A percentile compares a stretch with the other conserved stretches of the same genome.
Conservation (phyloP, 208 protist species). For the Trypanosoma melophagium region DNA sequence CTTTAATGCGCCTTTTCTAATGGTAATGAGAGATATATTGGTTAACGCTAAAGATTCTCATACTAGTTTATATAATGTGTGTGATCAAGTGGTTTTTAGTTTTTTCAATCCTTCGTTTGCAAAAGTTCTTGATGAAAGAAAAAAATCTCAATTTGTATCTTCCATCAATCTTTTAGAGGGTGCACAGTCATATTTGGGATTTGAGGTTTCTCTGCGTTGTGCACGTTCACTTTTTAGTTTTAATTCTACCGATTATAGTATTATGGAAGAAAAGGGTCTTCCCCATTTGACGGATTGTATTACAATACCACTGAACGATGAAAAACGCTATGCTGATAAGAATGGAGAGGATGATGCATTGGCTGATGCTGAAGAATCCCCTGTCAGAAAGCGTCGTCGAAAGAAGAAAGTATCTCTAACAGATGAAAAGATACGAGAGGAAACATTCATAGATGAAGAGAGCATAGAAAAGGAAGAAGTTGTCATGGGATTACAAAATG, state of each 20-base stretch:
- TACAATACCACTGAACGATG: conserved; percentile 38
- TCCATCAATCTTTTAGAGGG: conserved; percentile 46
- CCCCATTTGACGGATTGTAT: conserved; percentile 59
- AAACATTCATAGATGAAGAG: not conserved
- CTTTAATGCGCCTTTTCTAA: conserved; percentile 74
- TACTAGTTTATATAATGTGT: conserved; percentile 62
- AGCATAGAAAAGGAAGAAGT: conserved; percentile 2
- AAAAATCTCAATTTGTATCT: conserved; percentile 28
- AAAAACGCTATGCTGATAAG: conserved; percentile 15
- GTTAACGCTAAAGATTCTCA: conserved; percentile 67
- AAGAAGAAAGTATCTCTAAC: conserved; percentile 21
- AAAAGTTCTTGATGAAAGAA: conserved; percentile 47
- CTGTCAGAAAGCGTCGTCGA: conserved; percentile 14
- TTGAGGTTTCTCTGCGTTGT: conserved; percentile 84
- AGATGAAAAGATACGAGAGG: conserved; percentile 20
- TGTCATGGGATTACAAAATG: not conserved
- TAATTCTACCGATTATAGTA: conserved; percentile 65
- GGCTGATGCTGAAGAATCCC: not conserved
- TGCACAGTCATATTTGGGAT: conserved; percentile 78
- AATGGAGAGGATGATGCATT: not conserved
- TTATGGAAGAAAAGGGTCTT: conserved; percentile 81
- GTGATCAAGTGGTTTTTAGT: conserved; percentile 76
- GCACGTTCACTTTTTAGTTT: conserved; percentile 78
- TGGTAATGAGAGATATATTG: conserved; percentile 76
- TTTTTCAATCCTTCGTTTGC: conserved; percentile 87